phyloP scores from a whole-genome alignment of 179 eudicot genomes.

The Pouteria campechiana region DNA sequence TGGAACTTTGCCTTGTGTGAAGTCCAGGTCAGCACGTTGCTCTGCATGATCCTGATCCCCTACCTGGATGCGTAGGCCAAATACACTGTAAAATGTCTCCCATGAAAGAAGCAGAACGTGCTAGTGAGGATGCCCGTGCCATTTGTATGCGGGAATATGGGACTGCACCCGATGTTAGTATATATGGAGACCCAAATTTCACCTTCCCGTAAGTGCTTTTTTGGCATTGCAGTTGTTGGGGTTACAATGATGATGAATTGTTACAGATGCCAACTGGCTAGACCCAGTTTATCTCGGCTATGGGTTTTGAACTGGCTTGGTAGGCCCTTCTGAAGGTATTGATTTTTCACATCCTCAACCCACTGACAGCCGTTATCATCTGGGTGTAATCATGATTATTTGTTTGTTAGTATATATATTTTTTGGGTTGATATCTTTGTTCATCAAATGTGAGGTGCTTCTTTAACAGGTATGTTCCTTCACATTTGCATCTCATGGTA shows the following conservation, averaged over 20 bases:
- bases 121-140: constrained; percentile 91
- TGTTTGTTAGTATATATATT: too few species aligned
- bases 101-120: constrained; percentile 60
- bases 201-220: constrained; percentile 71
- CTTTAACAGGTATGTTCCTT: constrained; percentile 70
- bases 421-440: too few species aligned
- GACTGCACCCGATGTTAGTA: constrained; percentile 66
- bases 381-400: too few species aligned
- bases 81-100: constrained; percentile 97
- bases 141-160: constrained; percentile 82
- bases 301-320: too few species aligned
- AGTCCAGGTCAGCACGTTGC: constrained; percentile 90
- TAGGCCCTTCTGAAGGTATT: too few species aligned
- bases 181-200: constrained; percentile 79
- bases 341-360: too few species aligned
- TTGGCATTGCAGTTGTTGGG: too few species aligned
- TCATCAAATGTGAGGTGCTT: too few species aligned
- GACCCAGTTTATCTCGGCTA: too few species aligned
- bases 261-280: too few species aligned
- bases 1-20: constrained; percentile 7
- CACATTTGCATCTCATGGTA: constrained; percentile 92
- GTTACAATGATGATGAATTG: too few species aligned
- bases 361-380: too few species aligned
- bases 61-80: constrained; percentile 64
- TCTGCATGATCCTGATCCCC: constrained; percentile 78